Conservation (phyloP, 2,329 filamentous ascomycete species). For the Sporothrix pseudoabietina region DNA sequence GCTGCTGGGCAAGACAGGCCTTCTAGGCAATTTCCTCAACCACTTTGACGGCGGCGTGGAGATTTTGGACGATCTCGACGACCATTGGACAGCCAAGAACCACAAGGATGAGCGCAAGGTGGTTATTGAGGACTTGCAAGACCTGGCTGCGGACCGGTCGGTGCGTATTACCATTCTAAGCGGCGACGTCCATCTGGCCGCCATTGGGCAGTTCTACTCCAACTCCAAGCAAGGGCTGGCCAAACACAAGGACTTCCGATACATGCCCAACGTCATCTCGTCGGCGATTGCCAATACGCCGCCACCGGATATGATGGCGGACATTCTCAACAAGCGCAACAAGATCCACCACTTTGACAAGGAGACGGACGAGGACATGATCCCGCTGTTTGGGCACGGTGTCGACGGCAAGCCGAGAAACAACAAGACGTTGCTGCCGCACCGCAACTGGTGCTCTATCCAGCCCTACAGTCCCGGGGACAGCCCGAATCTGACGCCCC, state of each 20-base stretch:
- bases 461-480: slow-evolving; percentile 76
- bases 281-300: slow-evolving; percentile 94
- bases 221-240: slow-evolving; percentile 76
- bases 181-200: slow-evolving; percentile 91
- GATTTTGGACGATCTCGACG: slow-evolving; percentile 87
- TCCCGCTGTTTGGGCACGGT: slow-evolving; percentile 86
- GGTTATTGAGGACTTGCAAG: slow-evolving; percentile 87
- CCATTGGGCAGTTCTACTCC: slow-evolving; percentile 92
- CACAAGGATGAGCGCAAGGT: slow-evolving; percentile 89
- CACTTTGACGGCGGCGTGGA: slow-evolving; percentile 90
- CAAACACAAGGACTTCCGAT: slow-evolving; percentile 90
- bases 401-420: slow-evolving; percentile 88
- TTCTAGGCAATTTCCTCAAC: slow-evolving; percentile 80
- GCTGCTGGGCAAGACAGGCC: slow-evolving; percentile 76
- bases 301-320: slow-evolving; percentile 82
- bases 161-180: slow-evolving; percentile 89
- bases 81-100: slow-evolving; percentile 96
- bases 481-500: slow-evolving; percentile 72
- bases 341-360: slow-evolving; percentile 72
- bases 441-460: slow-evolving; percentile 95
- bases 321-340: slow-evolving; percentile 91
- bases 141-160: slow-evolving; percentile 89
- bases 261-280: slow-evolving; percentile 94
- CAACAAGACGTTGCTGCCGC: slow-evolving; percentile 84
- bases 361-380: slow-evolving; percentile 92